A percentile compares a stretch with the other conserved stretches of the same genome.
Conservation (phyloP, 371 early-diverging fungal genomes). For the Mucor piriformis region DNA sequence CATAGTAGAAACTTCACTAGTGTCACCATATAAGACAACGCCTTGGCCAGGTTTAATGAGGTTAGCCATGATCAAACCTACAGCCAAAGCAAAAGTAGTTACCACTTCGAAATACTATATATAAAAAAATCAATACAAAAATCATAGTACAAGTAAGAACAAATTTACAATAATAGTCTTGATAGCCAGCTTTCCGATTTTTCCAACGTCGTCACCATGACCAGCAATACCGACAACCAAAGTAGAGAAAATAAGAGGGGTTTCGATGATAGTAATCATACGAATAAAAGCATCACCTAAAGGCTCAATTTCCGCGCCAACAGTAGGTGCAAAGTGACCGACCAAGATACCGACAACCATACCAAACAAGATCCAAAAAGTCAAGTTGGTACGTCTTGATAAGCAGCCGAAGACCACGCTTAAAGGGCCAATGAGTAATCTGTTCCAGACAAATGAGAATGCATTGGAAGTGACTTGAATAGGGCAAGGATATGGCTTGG, state of each 20-base stretch:
- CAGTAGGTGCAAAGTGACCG: slow-evolving; percentile 59
- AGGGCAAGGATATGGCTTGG: slow-evolving; percentile 9
- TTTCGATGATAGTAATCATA: slow-evolving; percentile 72
- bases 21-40: slow-evolving; percentile 28
- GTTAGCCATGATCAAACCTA: slow-evolving; percentile 76
- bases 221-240: slow-evolving; percentile 72
- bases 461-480: slow-evolving; percentile 1
- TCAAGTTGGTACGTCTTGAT: slow-evolving; percentile 47
- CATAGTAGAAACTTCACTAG: slow-evolving; percentile 25
- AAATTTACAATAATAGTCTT: slow-evolving; percentile 59
- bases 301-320: slow-evolving; percentile 49
- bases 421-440: neutral
- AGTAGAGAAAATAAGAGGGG: slow-evolving; percentile 68
- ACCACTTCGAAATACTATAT: slow-evolving; percentile 64
- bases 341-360: slow-evolving; percentile 67
- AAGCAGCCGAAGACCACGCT: slow-evolving; percentile 4
- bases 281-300: slow-evolving; percentile 65
- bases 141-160: neutral
- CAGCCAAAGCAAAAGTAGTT: slow-evolving; percentile 68
- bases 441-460: slow-evolving; percentile 5
- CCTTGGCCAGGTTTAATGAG: slow-evolving; percentile 66
- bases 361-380: slow-evolving; percentile 64
- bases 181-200: slow-evolving; percentile 64
- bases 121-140: neutral
- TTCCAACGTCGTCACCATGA: slow-evolving; percentile 70